Base-by-base conservation (phyloP, 1,139 yeast genomes). In the Nakaseomyces bracarensis region DNA sequence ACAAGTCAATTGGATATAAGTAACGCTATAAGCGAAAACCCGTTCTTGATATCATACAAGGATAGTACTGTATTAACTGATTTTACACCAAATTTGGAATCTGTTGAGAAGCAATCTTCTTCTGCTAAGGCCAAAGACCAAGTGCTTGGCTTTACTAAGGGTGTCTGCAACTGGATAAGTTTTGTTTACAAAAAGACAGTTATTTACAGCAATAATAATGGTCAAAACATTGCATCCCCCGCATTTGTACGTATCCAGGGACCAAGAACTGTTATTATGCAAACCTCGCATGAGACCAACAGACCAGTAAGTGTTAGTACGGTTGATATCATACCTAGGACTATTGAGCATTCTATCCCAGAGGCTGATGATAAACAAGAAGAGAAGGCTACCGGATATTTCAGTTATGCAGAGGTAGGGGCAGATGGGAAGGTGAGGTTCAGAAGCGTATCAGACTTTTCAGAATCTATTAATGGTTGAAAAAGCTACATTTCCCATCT, bases 241-340 rank as follows among this genome's bases (percentile, higher is more conserved):
- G 36, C 36, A 10, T 33, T 33, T 33, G 36, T 33, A 14, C 52
- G 50, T 36, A 51, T 61, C 2, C 49, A 47, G 21, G 65, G 65
- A 2, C 65, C 65, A 35, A 53, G 65, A 48, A 49, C 55, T 8
- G 31, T 61, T 2, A 42, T 60, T 15, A 50, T 61, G 4, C 64
- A 61, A 45, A 58, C 42, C 5, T 31, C 22, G 14, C 28, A 33
- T 21, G 36, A 33, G 18, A 33, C 36, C 3, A 33, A 11, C 13
- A 20, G 21, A 21, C 36, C 36, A 3, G 6, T 33, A 8, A 33
- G 36, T 4, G 26, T 33, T 8, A 33, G 36, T 18, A 33, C 36
- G 11, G 36, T 33, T 3, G 36, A 33, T 21, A 21, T 33, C 36
- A 9, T 33, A 16, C 36, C 36, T 4, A 20, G 36, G 14, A 33